These are phyloP conservation scores for Ganoderma boninense DNA, from an alignment of 1,284 basidiomycete genomes.

Conservation along the genomic window DNA sequence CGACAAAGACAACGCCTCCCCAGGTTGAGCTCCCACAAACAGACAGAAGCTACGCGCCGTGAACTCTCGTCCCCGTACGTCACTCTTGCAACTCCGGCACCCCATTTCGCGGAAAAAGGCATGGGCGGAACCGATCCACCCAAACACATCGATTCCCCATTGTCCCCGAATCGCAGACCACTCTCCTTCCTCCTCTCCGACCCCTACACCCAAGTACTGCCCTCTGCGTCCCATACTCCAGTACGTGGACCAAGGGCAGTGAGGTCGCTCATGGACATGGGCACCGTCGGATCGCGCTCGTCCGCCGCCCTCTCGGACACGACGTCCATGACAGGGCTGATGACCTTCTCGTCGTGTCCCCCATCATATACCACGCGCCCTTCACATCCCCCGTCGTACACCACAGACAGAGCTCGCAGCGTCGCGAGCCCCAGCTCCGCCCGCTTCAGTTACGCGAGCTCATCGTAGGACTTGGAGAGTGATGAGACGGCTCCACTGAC, in stretches of 20 bases:
- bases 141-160: not conserved
- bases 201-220: not conserved
- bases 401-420: not conserved
- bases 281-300: not conserved
- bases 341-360: not conserved
- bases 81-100: not conserved
- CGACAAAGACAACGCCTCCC: conserved; percentile 19
- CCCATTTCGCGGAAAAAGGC: not conserved
- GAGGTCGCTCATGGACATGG: not conserved
- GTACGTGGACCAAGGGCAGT: not conserved
- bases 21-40: conserved; percentile 6
- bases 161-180: not conserved
- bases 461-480: not conserved
- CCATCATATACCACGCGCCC: not conserved
- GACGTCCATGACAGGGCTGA: not conserved
- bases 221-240: not conserved
- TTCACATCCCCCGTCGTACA: not conserved
- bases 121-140: too few species aligned
- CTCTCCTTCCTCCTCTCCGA: not conserved
- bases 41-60: conserved; percentile 10
- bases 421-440: too few species aligned
- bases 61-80: not conserved
- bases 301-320: not conserved
- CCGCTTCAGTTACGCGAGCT: not conserved
- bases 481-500: too few species aligned